Percentiles rank a stretch among this genome's conserved stretches.
phyloP scores from a whole-genome alignment of 257 asterid genomes.

The Ocimum tenuiflorum region DNA sequence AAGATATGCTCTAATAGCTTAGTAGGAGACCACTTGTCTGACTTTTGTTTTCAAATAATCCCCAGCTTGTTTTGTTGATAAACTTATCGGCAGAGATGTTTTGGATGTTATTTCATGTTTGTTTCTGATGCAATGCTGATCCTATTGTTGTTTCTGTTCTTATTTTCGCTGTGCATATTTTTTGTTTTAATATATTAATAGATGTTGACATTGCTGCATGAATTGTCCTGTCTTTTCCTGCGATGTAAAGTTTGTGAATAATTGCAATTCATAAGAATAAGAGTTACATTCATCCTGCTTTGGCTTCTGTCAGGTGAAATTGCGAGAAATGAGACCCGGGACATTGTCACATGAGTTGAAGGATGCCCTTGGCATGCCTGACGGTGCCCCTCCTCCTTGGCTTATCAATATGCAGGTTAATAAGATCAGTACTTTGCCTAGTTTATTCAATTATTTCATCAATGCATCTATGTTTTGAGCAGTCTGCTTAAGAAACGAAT shows the following conservation, averaged over 20 bases:
- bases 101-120: neutral
- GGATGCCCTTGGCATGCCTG: conserved; percentile 98
- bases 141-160: neutral
- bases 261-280: neutral
- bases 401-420: conserved; percentile 93
- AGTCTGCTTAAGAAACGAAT: neutral
- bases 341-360: conserved; percentile 70
- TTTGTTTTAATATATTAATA: neutral
- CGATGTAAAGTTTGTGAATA: neutral
- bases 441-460: neutral
- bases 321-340: conserved; percentile 95
- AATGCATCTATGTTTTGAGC: neutral
- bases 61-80: neutral
- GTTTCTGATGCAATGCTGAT: neutral
- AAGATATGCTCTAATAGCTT: neutral
- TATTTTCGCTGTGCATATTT: neutral
- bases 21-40: neutral
- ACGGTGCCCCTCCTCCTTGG: conserved; percentile 99
- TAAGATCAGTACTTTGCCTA: neutral
- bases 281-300: neutral
- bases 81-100: neutral
- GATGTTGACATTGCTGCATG: neutral
- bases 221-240: neutral
- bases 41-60: neutral
- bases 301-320: conserved; percentile 54